phyloP scores from a whole-genome alignment of 495 filamentous ascomycete genomes.

The Chaetomidium leptoderma region DNA sequence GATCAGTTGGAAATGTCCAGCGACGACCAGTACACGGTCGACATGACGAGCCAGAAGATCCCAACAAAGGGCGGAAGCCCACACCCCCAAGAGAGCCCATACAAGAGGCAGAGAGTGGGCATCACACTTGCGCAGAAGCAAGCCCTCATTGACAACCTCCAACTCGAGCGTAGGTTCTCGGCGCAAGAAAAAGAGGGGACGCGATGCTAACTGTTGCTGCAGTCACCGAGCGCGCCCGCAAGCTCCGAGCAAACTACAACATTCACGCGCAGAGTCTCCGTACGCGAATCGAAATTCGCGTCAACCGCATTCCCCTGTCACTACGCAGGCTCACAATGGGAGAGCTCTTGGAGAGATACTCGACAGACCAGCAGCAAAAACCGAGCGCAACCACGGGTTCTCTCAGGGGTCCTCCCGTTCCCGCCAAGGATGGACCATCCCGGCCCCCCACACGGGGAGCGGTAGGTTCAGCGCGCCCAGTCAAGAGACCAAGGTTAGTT shows the following conservation, averaged over 20 bases:
- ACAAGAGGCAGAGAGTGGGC: constrained; percentile 54
- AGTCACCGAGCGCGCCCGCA: constrained; percentile 91
- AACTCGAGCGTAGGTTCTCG: constrained; percentile 73
- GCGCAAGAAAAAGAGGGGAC: background rate
- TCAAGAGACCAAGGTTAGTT: constrained; percentile 62
- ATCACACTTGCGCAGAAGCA: constrained; percentile 80
- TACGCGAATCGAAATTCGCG: constrained; percentile 84
- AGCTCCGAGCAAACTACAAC: constrained; percentile 85
- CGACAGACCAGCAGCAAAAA: constrained; percentile 25
- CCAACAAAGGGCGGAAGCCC: constrained; percentile 41
- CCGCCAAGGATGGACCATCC: constrained; percentile 31
- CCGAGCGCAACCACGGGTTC: background rate
- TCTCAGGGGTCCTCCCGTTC: constrained; percentile 30
- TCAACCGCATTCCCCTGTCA: constrained; percentile 84
- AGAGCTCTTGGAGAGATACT: constrained; percentile 60
- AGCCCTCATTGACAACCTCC: constrained; percentile 84
- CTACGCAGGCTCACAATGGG: constrained; percentile 79
- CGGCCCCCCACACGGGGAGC: constrained; percentile 16
- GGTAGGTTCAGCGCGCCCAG: constrained; percentile 31
- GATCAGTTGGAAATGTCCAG: constrained; percentile 39
- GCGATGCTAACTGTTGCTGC: constrained; percentile 21
- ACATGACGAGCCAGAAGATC: constrained; percentile 34
- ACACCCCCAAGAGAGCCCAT: constrained; percentile 53
- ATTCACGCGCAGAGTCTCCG: constrained; percentile 79
- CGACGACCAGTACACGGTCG: constrained; percentile 29